Base-by-base conservation (phyloP, 192 early-diverging fungal genomes). In the Chytriomyces sp. region DNA sequence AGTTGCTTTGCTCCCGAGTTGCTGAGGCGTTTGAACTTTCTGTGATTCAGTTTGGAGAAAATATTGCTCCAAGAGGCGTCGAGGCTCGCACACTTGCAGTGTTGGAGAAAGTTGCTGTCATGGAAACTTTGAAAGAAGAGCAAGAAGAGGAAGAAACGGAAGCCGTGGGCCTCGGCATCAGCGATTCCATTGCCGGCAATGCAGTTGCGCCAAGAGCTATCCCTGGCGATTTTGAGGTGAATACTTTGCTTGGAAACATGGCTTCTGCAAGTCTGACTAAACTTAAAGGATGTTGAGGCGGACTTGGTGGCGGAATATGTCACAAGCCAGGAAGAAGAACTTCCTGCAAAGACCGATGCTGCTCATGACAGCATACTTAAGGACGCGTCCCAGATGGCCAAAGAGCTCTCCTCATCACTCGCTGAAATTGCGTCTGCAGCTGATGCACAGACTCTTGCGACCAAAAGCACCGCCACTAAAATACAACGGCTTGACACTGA, bases 401-500 rank as follows among this genome's bases (percentile, higher is more conserved):
- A n/a, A n/a, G 53, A 57, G 20, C 16, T 13, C 53, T 13, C 13
- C 13, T 57, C 53, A 20, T n/a, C 53, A 20, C 20, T 57, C 1
- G 63, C 16, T 26, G 35, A 13, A 13, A 11, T 23, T 43, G 63
- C 63, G 18, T 26, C 18, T 16, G 63, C 16, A 13, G 63, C 13
- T 43, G 24, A 64, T 1, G 35, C 1, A 11, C 35, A 35, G 16
- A 24, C 46, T 3, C n/a, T 60, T 50, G 69, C 49, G 7, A 23
- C 20, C 9, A 28, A 70, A n/a, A n/a, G n/a, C 49, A 44, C 5
- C 28, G 53, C 71, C 43, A n/a, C 61, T 9, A 53, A 48, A 6
- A 73, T 73, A 9, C 71, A 62, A 45, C 18, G 35, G 20, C 71
- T 73, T 28, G 71, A 73, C 35, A 24, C n/a, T n/a, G 8, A n/a